These are phyloP conservation scores for Monosporozyma servazzii DNA, from an alignment of 805 yeast species.

Conservation along the genomic window DNA sequence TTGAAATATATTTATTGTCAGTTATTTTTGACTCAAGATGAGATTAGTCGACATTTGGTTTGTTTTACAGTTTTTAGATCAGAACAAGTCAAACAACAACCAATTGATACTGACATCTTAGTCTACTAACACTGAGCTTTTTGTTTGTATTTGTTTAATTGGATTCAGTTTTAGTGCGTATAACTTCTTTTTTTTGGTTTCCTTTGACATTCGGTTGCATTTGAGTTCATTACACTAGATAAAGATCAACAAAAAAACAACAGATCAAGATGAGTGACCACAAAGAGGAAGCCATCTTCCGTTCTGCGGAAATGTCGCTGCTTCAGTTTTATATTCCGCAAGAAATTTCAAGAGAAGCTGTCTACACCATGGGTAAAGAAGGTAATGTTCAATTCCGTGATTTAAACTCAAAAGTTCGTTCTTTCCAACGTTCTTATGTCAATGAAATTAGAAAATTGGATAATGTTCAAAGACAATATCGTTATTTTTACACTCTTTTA, in stretches of 20 bases:
- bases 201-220: neutral
- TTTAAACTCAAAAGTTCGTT: conserved; percentile 65
- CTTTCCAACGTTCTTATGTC: conserved; percentile 87
- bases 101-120: neutral
- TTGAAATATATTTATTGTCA: neutral
- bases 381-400: conserved; percentile 86
- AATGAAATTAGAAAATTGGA: conserved; percentile 77
- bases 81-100: neutral
- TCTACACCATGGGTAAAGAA: conserved; percentile 78
- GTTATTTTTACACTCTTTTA: conserved; percentile 44
- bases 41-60: neutral
- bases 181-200: neutral
- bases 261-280: neutral
- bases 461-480: conserved; percentile 78
- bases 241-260: neutral
- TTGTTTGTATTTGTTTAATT: neutral
- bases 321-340: conserved; percentile 86
- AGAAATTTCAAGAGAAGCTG: conserved; percentile 79
- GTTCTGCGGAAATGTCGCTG: conserved; percentile 96
- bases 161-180: neutral
- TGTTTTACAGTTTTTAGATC: neutral
- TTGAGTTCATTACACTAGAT: neutral
- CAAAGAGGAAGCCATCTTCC: conserved; percentile 31
- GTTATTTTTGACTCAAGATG: neutral
- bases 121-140: neutral